phyloP scores from a whole-genome alignment of 2,329 filamentous ascomycete species.

The Simplicillium sp. region DNA sequence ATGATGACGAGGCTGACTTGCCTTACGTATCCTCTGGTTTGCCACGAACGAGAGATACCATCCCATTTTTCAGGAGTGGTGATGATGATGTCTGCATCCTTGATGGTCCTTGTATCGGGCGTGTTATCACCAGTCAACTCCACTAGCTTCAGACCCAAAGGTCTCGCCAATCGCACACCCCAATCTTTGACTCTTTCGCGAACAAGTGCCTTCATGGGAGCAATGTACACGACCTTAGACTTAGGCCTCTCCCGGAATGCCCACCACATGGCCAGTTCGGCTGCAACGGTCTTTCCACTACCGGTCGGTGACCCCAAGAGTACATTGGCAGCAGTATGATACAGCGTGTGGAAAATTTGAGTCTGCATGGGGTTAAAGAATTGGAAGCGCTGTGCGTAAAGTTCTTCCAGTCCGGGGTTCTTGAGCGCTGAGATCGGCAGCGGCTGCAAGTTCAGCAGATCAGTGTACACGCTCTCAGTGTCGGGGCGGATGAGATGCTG shows the following conservation, averaged over 20 bases:
- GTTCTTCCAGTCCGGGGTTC: constrained; percentile 75
- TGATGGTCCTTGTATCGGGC: constrained; percentile 89
- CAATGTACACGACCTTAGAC: constrained; percentile 97
- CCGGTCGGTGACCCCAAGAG: constrained; percentile 92
- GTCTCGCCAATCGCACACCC: constrained; percentile 69
- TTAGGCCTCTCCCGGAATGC: constrained; percentile 90
- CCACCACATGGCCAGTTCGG: constrained; percentile 99
- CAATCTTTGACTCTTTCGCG: constrained; percentile 95
- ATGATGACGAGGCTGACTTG: constrained; percentile 96
- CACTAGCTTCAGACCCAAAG: constrained; percentile 82
- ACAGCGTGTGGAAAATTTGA: constrained; percentile 94
- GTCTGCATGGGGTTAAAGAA: constrained; percentile 99
- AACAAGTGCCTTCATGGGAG: constrained; percentile 97
- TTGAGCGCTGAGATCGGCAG: constrained; percentile 79
- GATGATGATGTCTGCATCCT: constrained; percentile 94
- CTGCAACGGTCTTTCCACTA: constrained; percentile 94
- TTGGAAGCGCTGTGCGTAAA: constrained; percentile 82
- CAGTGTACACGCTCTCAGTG: constrained; percentile 94
- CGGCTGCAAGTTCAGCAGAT: constrained; percentile 84
- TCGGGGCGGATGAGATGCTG: constrained; percentile 96
- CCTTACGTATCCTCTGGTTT: constrained; percentile 90
- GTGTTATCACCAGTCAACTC: constrained; percentile 97
- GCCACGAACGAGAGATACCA: constrained; percentile 97
- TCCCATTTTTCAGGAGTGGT: constrained; percentile 99
- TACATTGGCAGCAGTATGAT: constrained; percentile 86